Conservation (phyloP, 2,329 filamentous ascomycete species). For the Claviceps paspali region DNA sequence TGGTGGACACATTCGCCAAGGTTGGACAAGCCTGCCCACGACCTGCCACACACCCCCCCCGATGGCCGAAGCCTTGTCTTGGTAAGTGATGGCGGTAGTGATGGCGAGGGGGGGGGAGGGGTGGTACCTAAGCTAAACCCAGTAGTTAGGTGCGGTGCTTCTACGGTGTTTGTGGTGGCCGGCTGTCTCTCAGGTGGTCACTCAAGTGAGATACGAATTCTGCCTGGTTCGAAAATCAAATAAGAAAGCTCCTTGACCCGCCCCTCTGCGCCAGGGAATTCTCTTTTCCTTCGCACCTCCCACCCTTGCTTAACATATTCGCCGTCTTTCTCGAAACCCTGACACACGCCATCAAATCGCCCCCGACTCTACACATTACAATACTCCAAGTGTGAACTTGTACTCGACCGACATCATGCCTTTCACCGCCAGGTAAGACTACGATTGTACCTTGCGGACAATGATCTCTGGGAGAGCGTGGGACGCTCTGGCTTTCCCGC, state of each 20-base stretch:
- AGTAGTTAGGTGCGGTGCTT: too few relatives aligned
- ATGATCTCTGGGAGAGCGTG: too few relatives aligned
- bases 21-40: neutral
- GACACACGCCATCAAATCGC: neutral
- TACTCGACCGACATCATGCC: conserved; percentile 30
- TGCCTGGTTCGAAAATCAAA: neutral
- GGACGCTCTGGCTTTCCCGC: too few relatives aligned
- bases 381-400: neutral
- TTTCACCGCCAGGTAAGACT: conserved; percentile 41
- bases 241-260: conserved; percentile 1
- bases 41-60: neutral
- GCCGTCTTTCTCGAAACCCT: neutral
- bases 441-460: neutral
- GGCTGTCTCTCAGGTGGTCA: too few relatives aligned
- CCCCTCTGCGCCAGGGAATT: neutral
- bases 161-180: too few relatives aligned
- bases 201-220: too few relatives aligned
- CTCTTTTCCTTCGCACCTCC: neutral
- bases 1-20: conserved; percentile 4
- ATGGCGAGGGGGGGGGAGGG: too few relatives aligned
- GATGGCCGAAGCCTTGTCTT: too few relatives aligned
- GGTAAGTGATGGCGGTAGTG: too few relatives aligned
- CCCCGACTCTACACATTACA: neutral
- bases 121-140: too few relatives aligned
- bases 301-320: neutral